A percentile compares a stretch with the other conserved stretches of the same genome.
These are phyloP conservation scores for Boletus rufocinnamomeus DNA, from an alignment of 768 basidiomycete species.

Conservation along the genomic window DNA sequence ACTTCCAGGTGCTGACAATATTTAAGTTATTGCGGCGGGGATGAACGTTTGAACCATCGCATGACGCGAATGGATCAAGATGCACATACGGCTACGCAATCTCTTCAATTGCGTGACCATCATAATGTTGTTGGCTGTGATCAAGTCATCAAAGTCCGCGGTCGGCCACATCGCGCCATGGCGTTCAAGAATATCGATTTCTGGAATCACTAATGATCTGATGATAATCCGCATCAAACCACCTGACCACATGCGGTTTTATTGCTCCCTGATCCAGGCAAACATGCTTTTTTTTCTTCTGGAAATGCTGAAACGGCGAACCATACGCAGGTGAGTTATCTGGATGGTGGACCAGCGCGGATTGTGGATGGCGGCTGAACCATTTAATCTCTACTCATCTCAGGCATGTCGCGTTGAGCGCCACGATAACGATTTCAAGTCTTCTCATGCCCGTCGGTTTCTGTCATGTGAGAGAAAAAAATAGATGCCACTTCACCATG, in stretches of 20 bases:
- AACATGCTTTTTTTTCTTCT: too few species aligned
- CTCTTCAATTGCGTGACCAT: not conserved
- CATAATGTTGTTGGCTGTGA: not conserved
- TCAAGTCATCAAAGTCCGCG: not conserved
- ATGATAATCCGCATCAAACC: not conserved
- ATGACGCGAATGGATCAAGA: not conserved
- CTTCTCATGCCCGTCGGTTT: not conserved
- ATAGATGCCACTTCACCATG: not conserved
- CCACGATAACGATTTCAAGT: not conserved
- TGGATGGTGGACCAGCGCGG: not conserved
- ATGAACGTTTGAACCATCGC: not conserved
- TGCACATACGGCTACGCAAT: not conserved
- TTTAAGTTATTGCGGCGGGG: not conserved
- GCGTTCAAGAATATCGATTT: not conserved
- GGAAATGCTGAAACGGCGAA: not conserved
- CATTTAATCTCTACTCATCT: not conserved
- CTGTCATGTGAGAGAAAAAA: not conserved
- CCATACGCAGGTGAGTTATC: not conserved
- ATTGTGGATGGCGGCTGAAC: not conserved
- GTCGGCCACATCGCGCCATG: not conserved
- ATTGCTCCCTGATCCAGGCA: not conserved
- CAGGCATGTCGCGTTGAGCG: not conserved
- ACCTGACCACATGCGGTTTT: constrained; percentile 2
- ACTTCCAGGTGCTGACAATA: not conserved
- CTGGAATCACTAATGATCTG: not conserved